Conservation (phyloP, 1,284 basidiomycete species). For the Somion occarium region DNA sequence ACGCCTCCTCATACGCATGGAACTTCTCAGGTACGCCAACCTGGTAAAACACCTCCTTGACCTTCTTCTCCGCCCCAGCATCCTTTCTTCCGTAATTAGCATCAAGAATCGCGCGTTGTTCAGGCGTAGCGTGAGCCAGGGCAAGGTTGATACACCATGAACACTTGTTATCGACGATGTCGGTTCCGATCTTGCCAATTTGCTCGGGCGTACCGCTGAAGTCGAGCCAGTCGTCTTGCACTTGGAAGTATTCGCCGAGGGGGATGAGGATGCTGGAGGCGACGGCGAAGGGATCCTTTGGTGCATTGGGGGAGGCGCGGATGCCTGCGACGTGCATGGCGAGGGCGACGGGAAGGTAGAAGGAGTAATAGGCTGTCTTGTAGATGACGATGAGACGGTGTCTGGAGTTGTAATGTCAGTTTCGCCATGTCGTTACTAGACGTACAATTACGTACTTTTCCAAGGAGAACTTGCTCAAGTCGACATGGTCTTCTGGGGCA, state of each 20-base stretch:
- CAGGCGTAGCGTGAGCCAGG: slow-evolving; percentile 51
- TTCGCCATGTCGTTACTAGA: background rate
- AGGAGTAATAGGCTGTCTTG: slow-evolving; percentile 98
- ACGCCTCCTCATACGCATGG: slow-evolving; percentile 73
- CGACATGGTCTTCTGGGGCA: slow-evolving; percentile 87
- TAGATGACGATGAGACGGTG: slow-evolving; percentile 94
- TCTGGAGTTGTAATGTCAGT: slow-evolving; percentile 36
- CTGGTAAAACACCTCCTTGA: slow-evolving; percentile 79
- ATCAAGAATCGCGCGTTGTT: slow-evolving; percentile 58
- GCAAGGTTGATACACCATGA: slow-evolving; percentile 96
- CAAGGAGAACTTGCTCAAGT: slow-evolving; percentile 85
- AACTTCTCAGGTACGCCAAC: slow-evolving; percentile 71
- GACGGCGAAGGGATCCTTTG: slow-evolving; percentile 66
- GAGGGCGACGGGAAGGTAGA: slow-evolving; percentile 96
- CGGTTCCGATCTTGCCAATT: slow-evolving; percentile 96
- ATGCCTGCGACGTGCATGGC: slow-evolving; percentile 84
- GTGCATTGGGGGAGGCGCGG: slow-evolving; percentile 33
- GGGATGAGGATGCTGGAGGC: slow-evolving; percentile 87
- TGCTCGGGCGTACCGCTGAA: slow-evolving; percentile 87
- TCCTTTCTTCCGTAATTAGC: slow-evolving; percentile 89
- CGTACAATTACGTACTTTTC: slow-evolving; percentile 52
- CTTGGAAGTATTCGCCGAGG: slow-evolving; percentile 97
- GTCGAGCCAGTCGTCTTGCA: slow-evolving; percentile 98
- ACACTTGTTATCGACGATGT: slow-evolving; percentile 99
- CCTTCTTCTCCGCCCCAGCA: slow-evolving; percentile 50